Evolutionary conservation across 2,329 filamentous ascomycete genomes (phyloP).

Genomic region (Fusarium incarnatum): DNA sequence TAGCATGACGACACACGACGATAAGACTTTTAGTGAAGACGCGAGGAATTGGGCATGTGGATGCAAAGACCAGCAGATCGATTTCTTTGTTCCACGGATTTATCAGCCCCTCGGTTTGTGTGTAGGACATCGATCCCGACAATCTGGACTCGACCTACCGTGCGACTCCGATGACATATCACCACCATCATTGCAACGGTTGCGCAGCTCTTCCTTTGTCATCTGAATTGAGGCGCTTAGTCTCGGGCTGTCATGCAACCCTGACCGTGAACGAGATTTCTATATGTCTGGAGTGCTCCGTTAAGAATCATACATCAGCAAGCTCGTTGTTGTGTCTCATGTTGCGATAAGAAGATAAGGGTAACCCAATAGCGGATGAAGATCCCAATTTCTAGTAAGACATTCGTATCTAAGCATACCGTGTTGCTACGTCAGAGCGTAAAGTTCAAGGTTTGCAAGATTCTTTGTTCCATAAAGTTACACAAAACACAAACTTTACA

Average conservation of each 20-base stretch:
- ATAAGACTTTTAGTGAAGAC: rapidly evolving
- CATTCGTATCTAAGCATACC: neutral
- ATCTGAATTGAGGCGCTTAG: neutral
- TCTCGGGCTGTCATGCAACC: neutral
- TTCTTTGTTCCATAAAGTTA: neutral
- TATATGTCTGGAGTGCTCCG: neutral
- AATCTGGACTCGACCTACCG: neutral
- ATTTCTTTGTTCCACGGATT: neutral
- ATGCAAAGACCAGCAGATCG: neutral
- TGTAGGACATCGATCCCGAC: neutral
- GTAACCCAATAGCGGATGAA: neutral
- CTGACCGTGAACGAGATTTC: neutral
- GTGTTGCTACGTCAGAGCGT: neutral
- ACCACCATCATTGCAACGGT: neutral
- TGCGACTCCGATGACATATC: neutral
- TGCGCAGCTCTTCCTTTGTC: neutral
- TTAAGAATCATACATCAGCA: rapidly evolving
- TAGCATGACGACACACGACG: neutral
- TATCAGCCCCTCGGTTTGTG: neutral
- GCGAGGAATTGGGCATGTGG: neutral
- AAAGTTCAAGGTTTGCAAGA: neutral
- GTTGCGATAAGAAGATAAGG: neutral
- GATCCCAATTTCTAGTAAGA: neutral
- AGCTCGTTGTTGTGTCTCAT: rapidly evolving
- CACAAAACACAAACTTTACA: neutral